A percentile compares a stretch with the other conserved stretches of the same genome.
phyloP scores from a whole-genome alignment of 306 rosid species.

The Casuarina cunninghamiana region DNA sequence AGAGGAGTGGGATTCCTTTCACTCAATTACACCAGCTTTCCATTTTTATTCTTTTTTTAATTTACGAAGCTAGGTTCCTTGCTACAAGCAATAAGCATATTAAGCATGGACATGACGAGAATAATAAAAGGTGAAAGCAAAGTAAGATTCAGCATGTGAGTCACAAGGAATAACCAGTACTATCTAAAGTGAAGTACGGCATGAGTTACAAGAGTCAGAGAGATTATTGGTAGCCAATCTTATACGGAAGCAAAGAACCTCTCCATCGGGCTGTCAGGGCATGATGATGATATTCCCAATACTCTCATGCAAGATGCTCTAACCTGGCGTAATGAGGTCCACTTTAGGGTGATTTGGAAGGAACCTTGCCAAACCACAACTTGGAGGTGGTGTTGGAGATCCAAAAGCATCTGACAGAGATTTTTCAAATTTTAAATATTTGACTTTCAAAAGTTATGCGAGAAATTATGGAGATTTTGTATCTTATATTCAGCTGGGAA shows the following conservation, averaged over 20 bases:
- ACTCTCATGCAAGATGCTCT: not conserved
- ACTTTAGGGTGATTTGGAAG: not conserved
- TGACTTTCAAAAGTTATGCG: not conserved
- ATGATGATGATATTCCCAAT: not conserved
- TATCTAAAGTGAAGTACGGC: not conserved
- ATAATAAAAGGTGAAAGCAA: not conserved
- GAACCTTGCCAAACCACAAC: constrained; percentile 8
- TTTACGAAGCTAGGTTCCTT: not conserved
- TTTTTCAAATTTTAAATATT: not conserved
- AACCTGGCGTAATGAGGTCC: not conserved
- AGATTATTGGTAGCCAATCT: not conserved
- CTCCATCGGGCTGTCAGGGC: not conserved
- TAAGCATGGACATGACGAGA: not conserved
- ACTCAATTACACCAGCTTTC: not conserved
- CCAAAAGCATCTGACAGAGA: not conserved
- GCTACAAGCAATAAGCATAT: not conserved
- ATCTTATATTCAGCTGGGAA: not conserved
- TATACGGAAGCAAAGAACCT: not conserved
- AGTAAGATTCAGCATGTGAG: not conserved
- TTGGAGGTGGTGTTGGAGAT: not conserved
- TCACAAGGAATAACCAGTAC: not conserved
- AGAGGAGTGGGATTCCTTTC: not conserved
- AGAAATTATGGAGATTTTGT: not conserved
- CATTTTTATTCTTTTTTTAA: not conserved
- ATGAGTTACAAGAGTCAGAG: not conserved